Percentiles rank a stretch among this genome's conserved stretches.
Conservation (phyloP, 768 basidiomycete species). For the Rhizopogon rudus region DNA sequence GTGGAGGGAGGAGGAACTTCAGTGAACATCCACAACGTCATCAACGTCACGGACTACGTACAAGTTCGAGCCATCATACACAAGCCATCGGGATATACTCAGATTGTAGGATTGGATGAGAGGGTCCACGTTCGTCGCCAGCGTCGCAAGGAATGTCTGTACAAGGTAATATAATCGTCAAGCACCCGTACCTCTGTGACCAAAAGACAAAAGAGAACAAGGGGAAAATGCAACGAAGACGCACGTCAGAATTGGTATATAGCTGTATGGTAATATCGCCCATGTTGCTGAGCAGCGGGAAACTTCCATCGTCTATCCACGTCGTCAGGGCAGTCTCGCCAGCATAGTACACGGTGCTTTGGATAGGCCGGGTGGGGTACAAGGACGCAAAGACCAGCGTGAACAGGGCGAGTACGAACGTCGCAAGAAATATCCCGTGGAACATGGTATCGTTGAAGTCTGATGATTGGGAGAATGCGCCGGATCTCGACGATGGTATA, state of each 20-base stretch:
- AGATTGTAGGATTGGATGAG: conserved; percentile 15
- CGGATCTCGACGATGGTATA: neutral
- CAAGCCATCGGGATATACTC: conserved; percentile 23
- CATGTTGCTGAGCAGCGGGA: conserved; percentile 38
- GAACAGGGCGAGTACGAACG: conserved; percentile 1
- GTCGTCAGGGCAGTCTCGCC: conserved; percentile 37
- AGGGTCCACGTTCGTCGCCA: conserved; percentile 43
- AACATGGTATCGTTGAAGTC: neutral
- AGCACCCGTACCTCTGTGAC: neutral
- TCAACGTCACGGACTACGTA: conserved; percentile 12
- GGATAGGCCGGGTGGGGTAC: conserved; percentile 47
- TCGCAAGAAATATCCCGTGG: conserved; percentile 3
- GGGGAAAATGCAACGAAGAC: conserved; percentile 8
- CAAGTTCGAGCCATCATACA: conserved; percentile 26
- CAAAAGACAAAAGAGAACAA: neutral
- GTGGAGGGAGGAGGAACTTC: neutral
- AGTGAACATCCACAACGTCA: neutral
- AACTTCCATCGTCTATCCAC: conserved; percentile 46
- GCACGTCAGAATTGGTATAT: conserved; percentile 38
- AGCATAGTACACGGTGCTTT: conserved; percentile 38
- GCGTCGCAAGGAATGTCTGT: conserved; percentile 36
- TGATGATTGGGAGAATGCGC: neutral
- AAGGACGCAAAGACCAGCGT: conserved; percentile 29
- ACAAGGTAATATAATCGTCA: neutral
- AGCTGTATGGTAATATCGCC: conserved; percentile 42